These are phyloP conservation scores for Trichoderma harzianum DNA, from an alignment of 2,329 filamentous ascomycete species.

Conservation along the genomic window DNA sequence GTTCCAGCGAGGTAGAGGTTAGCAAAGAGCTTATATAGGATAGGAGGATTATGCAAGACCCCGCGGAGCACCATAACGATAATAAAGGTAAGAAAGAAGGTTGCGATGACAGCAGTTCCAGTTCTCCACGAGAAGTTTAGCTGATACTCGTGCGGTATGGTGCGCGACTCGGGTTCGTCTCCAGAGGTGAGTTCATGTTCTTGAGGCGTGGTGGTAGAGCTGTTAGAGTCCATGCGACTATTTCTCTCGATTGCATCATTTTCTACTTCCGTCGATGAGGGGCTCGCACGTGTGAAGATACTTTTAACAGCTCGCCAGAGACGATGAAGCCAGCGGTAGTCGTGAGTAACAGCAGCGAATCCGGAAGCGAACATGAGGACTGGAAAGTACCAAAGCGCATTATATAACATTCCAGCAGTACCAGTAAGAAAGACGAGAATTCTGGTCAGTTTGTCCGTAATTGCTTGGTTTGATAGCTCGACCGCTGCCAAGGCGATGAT, in stretches of 20 bases:
- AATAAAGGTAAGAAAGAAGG: neutral
- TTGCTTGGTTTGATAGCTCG: neutral
- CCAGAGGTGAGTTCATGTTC: neutral
- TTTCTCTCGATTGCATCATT: neutral
- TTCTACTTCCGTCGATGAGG: neutral
- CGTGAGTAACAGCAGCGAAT: neutral
- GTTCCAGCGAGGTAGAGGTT: slow-evolving; percentile 36
- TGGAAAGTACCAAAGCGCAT: neutral
- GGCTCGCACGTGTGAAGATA: neutral
- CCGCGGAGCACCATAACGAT: neutral
- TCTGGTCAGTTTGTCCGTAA: neutral
- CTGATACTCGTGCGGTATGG: neutral
- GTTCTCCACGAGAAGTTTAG: neutral
- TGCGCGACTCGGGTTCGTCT: neutral
- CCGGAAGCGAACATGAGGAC: neutral
- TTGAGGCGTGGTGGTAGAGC: neutral
- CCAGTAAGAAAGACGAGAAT: neutral
- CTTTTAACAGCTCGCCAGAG: neutral
- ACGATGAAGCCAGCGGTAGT: neutral
- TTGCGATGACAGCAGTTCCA: neutral
- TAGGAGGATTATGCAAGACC: neutral
- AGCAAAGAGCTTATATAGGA: neutral
- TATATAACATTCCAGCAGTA: neutral
- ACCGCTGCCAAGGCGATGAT: neutral
- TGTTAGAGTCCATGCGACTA: neutral